Conservation (phyloP, 441 rosid species). For the Brassica hybrid region DNA sequence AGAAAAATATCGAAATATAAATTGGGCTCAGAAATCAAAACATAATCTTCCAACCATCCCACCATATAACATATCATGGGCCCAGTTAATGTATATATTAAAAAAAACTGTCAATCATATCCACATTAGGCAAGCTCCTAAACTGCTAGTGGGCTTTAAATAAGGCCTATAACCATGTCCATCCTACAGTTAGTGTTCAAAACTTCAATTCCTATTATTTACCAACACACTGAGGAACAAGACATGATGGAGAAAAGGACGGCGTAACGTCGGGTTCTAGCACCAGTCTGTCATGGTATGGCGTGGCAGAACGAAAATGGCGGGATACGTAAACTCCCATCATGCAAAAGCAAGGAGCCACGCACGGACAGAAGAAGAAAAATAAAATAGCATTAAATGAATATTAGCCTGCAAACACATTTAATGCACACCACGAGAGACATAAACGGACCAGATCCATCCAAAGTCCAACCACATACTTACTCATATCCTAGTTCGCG, state of each 20-base stretch:
- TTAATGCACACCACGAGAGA: conserved; percentile 42
- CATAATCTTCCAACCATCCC: neutral
- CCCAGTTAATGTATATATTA: neutral
- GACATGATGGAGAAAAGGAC: conserved; percentile 32
- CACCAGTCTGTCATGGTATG: conserved; percentile 35
- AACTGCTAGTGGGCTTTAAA: neutral
- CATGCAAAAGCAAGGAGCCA: conserved; percentile 41
- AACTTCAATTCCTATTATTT: neutral
- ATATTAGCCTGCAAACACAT: conserved; percentile 40
- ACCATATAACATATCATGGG: neutral
- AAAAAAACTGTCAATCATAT: neutral
- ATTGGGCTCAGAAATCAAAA: neutral
- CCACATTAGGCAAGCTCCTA: neutral
- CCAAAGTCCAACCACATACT: conserved; percentile 35
- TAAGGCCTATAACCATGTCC: neutral
- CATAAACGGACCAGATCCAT: conserved; percentile 37
- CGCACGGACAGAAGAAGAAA: conserved; percentile 9
- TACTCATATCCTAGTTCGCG: conserved; percentile 13
- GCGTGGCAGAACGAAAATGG: conserved; percentile 39
- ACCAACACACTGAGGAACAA: neutral
- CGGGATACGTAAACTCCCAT: conserved; percentile 38
- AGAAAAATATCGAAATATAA: neutral
- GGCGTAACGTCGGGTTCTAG: conserved; percentile 25
- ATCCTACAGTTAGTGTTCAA: neutral
- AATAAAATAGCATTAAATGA: conserved; percentile 31